A percentile compares a stretch with the other conserved stretches of the same genome.
phyloP scores from a whole-genome alignment of 495 filamentous ascomycete genomes.

The Umbilicaria muhlenbergii region DNA sequence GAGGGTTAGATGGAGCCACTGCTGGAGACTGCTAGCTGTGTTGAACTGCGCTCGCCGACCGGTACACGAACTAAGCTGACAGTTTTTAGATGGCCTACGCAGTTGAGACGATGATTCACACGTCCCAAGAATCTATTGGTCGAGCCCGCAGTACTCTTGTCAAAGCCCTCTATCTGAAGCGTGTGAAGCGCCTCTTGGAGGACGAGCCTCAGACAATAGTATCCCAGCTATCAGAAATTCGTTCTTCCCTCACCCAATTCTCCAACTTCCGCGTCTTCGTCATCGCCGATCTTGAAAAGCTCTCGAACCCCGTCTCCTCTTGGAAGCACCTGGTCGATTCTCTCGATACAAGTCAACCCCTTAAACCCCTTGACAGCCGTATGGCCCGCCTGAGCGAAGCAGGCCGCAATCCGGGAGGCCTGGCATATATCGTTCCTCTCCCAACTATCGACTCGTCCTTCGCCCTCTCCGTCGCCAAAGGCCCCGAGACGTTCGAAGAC shows the following conservation, averaged over 20 bases:
- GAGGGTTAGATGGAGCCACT: neutral
- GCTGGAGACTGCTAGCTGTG: too few species aligned
- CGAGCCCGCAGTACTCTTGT: conserved; percentile 72
- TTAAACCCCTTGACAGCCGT: conserved; percentile 43
- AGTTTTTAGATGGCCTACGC: conserved; percentile 42
- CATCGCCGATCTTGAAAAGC: conserved; percentile 63
- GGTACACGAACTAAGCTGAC: too few species aligned
- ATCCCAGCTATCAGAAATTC: conserved; percentile 57
- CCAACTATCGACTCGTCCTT: conserved; percentile 88
- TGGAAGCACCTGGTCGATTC: conserved; percentile 53
- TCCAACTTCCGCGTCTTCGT: conserved; percentile 75
- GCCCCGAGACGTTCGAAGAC: conserved; percentile 58
- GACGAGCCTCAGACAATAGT: conserved; percentile 57
- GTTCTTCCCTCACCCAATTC: conserved; percentile 55
- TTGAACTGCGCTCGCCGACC: neutral
- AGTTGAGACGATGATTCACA: conserved; percentile 71
- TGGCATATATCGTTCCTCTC: conserved; percentile 75
- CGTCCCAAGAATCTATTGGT: conserved; percentile 51
- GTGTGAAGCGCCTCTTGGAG: conserved; percentile 60
- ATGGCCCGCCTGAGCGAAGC: conserved; percentile 50
- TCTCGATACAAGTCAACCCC: conserved; percentile 28
- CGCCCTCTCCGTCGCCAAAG: conserved; percentile 55
- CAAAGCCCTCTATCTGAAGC: conserved; percentile 75
- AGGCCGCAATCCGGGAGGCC: conserved; percentile 54
- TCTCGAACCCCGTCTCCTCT: conserved; percentile 62